phyloP scores from a whole-genome alignment of 345 rosid species.

The Eucalyptus tenuipes region DNA sequence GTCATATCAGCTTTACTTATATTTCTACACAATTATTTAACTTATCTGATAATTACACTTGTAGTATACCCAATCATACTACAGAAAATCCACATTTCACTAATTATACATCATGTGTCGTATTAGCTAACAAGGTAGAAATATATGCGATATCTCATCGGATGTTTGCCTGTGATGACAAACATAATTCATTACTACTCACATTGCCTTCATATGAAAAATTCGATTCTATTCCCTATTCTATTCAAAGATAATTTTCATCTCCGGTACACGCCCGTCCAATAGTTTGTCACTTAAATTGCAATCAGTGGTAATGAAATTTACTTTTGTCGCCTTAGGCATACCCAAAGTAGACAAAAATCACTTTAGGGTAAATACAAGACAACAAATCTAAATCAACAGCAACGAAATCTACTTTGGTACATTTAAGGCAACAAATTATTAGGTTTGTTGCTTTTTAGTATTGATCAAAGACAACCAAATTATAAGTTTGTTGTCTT shows the following conservation, averaged over 20 bases:
- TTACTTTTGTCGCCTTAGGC: background rate
- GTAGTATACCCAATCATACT: background rate
- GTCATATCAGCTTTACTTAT: no score
- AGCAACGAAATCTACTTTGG: background rate
- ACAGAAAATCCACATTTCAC: background rate
- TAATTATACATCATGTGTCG: background rate
- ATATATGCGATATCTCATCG: background rate
- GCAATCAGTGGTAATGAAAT: background rate
- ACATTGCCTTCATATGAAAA: background rate
- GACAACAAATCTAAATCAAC: background rate
- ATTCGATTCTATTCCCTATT: background rate
- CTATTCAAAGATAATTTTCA: background rate
- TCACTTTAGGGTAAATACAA: background rate
- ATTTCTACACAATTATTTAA: background rate
- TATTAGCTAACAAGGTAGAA: background rate
- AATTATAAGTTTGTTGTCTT: background rate
- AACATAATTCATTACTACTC: background rate
- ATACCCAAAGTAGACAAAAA: background rate
- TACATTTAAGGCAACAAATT: background rate
- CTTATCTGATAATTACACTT: background rate
- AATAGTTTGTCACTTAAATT: background rate
- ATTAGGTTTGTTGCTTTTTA: background rate
- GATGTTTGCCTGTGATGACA: background rate
- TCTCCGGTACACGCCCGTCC: rapidly evolving
- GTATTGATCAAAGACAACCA: background rate